Evolutionary conservation across 306 rosid species (phyloP).

Genomic region (Acacia acuminata): DNA sequence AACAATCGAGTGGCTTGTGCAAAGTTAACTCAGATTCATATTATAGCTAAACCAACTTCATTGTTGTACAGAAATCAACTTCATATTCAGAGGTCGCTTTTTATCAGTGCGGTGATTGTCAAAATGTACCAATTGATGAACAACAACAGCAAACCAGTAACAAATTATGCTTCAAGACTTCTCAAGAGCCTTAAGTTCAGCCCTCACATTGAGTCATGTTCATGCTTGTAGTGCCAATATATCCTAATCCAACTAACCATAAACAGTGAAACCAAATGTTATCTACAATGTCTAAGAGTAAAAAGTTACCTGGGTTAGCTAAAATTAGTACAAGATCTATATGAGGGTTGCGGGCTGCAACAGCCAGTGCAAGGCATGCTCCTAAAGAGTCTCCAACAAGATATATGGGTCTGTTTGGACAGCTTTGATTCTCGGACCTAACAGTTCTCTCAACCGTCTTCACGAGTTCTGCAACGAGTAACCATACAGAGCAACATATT

Average conservation of each 20-base stretch:
- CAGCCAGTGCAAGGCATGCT: constrained; percentile 83
- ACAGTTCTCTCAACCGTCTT: constrained; percentile 70
- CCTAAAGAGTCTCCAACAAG: constrained; percentile 87
- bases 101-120: constrained; percentile 2
- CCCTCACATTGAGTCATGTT: constrained; percentile 7
- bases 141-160: constrained; percentile 12
- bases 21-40: constrained; percentile 15
- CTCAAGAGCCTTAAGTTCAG: constrained; percentile 7
- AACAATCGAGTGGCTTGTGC: constrained; percentile 16
- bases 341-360: constrained; percentile 77
- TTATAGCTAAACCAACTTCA: constrained; percentile 27
- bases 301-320: constrained; percentile 75
- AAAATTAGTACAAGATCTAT: constrained; percentile 83
- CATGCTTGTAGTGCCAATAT: background rate
- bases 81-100: background rate
- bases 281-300: background rate
- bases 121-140: constrained; percentile 3
- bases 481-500: constrained; percentile 17
- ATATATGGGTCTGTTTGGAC: constrained; percentile 80
- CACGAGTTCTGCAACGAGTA: constrained; percentile 60
- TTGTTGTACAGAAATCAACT: background rate
- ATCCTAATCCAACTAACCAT: background rate
- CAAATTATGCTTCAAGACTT: background rate
- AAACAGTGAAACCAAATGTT: constrained; percentile 13
- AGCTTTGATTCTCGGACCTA: constrained; percentile 49